These are phyloP conservation scores for Boletus patriciae DNA, from an alignment of 768 basidiomycete genomes.

Conservation along the genomic window DNA sequence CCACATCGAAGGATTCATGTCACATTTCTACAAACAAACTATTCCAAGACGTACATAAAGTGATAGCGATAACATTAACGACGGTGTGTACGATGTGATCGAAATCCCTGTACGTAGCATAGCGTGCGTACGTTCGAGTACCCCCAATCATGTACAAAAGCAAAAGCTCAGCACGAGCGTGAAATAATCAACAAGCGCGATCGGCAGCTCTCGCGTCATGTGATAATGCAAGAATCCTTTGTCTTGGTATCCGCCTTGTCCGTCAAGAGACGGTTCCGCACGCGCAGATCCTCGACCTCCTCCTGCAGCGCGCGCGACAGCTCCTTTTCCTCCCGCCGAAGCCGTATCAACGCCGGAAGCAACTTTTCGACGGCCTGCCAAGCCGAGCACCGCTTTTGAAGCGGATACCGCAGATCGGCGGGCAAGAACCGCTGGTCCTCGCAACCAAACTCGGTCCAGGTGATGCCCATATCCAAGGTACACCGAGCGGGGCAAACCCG, in stretches of 20 bases:
- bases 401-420: background rate
- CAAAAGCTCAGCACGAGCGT: background rate
- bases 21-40: slow-evolving; percentile 68
- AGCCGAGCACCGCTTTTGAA: slow-evolving; percentile 27
- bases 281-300: slow-evolving; percentile 52
- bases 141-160: background rate
- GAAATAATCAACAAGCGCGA: background rate
- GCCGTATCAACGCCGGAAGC: slow-evolving; percentile 44
- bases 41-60: slow-evolving; percentile 37
- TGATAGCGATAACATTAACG: background rate
- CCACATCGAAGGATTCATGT: slow-evolving; percentile 64
- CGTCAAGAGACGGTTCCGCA: slow-evolving; percentile 45
- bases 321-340: slow-evolving; percentile 46
- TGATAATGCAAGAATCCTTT: slow-evolving; percentile 31
- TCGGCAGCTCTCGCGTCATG: slow-evolving; percentile 13
- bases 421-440: slow-evolving; percentile 14
- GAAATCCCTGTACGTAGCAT: background rate
- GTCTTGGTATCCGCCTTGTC: slow-evolving; percentile 28
- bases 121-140: too few species aligned
- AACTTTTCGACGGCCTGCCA: slow-evolving; percentile 47
- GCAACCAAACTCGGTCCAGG: slow-evolving; percentile 40
- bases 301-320: slow-evolving; percentile 38
- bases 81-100: slow-evolving; percentile 1
- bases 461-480: slow-evolving; percentile 46
- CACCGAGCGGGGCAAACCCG: slow-evolving; percentile 48